Percentiles rank a stretch among this genome's conserved stretches.
Evolutionary conservation across 768 basidiomycete species (phyloP).

Genomic region (Amanita pallidorosea): DNA sequence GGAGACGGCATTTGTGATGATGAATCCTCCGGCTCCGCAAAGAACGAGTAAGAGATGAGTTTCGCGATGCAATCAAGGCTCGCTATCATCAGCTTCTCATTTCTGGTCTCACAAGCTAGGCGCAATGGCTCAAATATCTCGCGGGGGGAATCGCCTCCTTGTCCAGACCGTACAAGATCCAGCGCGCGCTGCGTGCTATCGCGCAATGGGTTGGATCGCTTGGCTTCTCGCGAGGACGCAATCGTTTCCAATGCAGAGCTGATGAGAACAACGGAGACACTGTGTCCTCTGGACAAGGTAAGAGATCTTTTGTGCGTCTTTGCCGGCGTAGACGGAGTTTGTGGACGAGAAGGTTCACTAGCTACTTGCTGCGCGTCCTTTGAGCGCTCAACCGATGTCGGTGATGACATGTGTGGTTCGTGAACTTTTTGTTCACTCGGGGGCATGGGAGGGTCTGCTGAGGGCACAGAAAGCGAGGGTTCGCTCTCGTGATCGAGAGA

Average conservation of each 20-base stretch:
- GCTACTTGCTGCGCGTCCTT: conserved; percentile 3
- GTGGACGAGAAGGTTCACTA: conserved; percentile 9
- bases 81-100: conserved; percentile 90
- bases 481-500: neutral
- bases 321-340: neutral
- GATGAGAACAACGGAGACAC: conserved; percentile 72
- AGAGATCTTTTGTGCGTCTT: conserved; percentile 41
- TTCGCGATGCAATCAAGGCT: conserved; percentile 97
- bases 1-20: conserved; percentile 49
- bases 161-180: conserved; percentile 68
- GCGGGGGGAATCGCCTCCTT: conserved; percentile 66
- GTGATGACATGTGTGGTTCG: neutral
- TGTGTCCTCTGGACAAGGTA: conserved; percentile 58
- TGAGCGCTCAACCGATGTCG: neutral
- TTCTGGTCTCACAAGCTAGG: conserved; percentile 91
- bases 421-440: neutral
- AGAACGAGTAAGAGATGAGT: conserved; percentile 95
- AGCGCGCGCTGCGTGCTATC: conserved; percentile 76
- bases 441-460: conserved; percentile 2
- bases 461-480: conserved; percentile 2
- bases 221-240: conserved; percentile 80
- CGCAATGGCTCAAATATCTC: conserved; percentile 95
- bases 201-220: conserved; percentile 67
- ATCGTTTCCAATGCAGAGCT: conserved; percentile 82
- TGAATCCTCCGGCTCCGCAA: conserved; percentile 50